phyloP scores from a whole-genome alignment of 768 basidiomycete species.

The Hericium coralloides region DNA sequence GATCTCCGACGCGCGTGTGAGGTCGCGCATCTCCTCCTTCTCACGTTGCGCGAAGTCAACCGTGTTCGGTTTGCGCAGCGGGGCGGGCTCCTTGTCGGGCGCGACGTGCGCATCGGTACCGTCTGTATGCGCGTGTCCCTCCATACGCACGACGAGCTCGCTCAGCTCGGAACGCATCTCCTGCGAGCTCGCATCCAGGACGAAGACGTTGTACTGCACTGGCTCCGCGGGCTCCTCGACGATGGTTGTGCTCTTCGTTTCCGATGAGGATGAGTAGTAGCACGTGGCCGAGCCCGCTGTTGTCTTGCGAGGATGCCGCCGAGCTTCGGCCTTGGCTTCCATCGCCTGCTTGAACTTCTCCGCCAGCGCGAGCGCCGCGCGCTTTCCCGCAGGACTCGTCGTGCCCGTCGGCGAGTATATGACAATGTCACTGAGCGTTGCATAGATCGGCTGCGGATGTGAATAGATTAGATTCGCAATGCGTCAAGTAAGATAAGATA shows the following conservation, averaged over 20 bases:
- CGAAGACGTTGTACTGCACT: conserved; percentile 64
- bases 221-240: conserved; percentile 22
- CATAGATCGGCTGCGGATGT: conserved; percentile 60
- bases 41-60: conserved; percentile 79
- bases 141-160: conserved; percentile 42
- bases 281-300: not conserved
- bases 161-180: conserved; percentile 36
- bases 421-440: conserved; percentile 83
- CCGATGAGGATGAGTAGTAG: too few relatives aligned
- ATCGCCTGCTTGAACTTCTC: conserved; percentile 58
- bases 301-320: conserved; percentile 21
- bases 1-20: conserved; percentile 79
- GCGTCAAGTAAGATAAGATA: not conserved
- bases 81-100: conserved; percentile 9
- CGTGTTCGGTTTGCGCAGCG: conserved; percentile 37
- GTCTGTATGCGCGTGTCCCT: conserved; percentile 21
- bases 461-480: not conserved
- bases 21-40: conserved; percentile 82
- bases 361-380: conserved; percentile 50
- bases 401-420: conserved; percentile 72
- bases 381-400: conserved; percentile 19
- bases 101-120: conserved; percentile 23
- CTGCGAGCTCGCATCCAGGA: conserved; percentile 50
- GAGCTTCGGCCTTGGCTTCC: conserved; percentile 39
- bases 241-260: too few relatives aligned